Conservation (phyloP, 2,329 filamentous ascomycete genomes). For the Colletotrichum higginsianum region DNA sequence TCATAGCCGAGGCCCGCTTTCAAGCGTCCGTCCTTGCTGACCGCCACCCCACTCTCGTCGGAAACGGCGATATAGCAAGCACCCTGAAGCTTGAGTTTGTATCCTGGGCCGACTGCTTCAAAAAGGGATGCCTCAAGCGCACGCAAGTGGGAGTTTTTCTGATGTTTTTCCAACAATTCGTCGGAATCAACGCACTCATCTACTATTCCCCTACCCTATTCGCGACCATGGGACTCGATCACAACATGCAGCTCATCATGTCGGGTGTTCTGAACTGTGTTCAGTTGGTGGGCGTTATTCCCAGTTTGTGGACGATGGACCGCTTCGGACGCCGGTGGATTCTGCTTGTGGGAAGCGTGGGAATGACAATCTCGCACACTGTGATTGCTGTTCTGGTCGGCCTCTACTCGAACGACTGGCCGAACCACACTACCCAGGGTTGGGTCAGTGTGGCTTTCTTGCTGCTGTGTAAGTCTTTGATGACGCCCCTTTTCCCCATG, state of each 20-base stretch:
- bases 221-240: conserved; percentile 53
- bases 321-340: conserved; percentile 60
- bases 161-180: conserved; percentile 70
- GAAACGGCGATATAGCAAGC: conserved; percentile 50
- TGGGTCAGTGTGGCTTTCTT: conserved; percentile 67
- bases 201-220: conserved; percentile 64
- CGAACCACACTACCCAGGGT: conserved; percentile 61
- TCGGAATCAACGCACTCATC: conserved; percentile 53
- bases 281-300: conserved; percentile 62
- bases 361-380: conserved; percentile 64
- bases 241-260: conserved; percentile 55
- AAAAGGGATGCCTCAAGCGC: conserved; percentile 61
- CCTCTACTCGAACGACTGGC: conserved; percentile 63
- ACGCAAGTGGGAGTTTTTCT: conserved; percentile 63
- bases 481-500: too few species aligned
- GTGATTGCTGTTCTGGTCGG: conserved; percentile 68
- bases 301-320: conserved; percentile 65
- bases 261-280: conserved; percentile 59
- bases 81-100: conserved; percentile 63
- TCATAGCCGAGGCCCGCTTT: conserved; percentile 42
- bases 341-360: conserved; percentile 62
- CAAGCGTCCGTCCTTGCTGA: conserved; percentile 47
- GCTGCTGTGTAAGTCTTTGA: conserved; percentile 12
- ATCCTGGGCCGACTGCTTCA: conserved; percentile 66
- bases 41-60: conserved; percentile 52